Percentiles rank a stretch among this genome's conserved stretches.
These are phyloP conservation scores for Taxawa tesnikishii DNA, from an alignment of 2,329 filamentous ascomycete genomes.

Conservation along the genomic window DNA sequence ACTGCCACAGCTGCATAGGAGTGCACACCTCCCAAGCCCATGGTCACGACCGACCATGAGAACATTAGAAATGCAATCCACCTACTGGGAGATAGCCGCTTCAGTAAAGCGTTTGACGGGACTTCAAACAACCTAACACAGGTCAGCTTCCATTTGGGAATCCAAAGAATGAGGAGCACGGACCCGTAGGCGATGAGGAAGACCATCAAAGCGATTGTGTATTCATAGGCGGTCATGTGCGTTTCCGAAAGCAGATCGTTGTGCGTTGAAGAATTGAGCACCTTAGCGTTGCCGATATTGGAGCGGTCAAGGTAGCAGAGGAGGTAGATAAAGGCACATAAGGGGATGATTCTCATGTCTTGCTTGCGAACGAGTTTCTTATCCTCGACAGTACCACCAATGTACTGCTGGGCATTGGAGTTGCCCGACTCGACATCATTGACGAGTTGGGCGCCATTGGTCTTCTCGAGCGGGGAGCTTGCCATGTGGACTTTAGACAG, in stretches of 20 bases:
- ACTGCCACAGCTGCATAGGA: slow-evolving; percentile 21
- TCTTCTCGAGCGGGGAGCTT: slow-evolving; percentile 2
- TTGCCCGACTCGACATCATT: slow-evolving; percentile 2
- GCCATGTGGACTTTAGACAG: too few relatives aligned
- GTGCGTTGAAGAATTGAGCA: slow-evolving; percentile 47
- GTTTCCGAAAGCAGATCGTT: slow-evolving; percentile 53
- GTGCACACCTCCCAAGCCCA: slow-evolving; percentile 23
- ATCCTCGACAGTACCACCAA: too few relatives aligned
- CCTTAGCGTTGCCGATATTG: slow-evolving; percentile 52
- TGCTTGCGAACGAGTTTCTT: slow-evolving; percentile 23
- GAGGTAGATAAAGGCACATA: slow-evolving; percentile 53
- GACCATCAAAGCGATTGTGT: slow-evolving; percentile 31
- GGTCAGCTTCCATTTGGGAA: too few relatives aligned
- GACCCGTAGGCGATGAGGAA: slow-evolving; percentile 18
- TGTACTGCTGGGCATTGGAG: slow-evolving; percentile 1
- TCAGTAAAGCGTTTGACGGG: too few relatives aligned
- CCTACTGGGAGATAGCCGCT: slow-evolving; percentile 24
- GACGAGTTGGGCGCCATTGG: slow-evolving; percentile 1
- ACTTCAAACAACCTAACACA: too few relatives aligned
- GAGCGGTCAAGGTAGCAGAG: slow-evolving; percentile 56
- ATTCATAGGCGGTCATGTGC: slow-evolving; percentile 49
- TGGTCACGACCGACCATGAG: slow-evolving; percentile 25
- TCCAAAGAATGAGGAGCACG: background rate
- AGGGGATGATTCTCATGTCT: slow-evolving; percentile 50
- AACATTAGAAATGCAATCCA: slow-evolving; percentile 27